These are phyloP conservation scores for Diaporthe velutina DNA, from an alignment of 2,329 filamentous ascomycete species.

Conservation along the genomic window DNA sequence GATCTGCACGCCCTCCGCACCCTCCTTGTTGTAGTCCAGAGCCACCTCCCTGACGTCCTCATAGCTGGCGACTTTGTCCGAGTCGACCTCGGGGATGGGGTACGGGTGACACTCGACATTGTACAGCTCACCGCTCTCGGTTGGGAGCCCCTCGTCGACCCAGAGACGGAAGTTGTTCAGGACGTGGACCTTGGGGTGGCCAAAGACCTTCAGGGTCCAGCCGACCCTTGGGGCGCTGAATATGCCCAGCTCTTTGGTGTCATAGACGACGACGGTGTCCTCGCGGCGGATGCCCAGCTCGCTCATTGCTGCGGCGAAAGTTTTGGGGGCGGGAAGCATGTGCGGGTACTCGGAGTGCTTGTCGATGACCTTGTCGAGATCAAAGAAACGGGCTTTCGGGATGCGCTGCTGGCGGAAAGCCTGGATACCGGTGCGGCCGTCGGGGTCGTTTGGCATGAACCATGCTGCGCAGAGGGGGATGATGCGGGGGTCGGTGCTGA, in stretches of 20 bases:
- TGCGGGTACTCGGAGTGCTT: constrained; percentile 91
- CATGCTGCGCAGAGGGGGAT: constrained; percentile 93
- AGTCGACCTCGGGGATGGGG: constrained; percentile 71
- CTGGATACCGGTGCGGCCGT: constrained; percentile 80
- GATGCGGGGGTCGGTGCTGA: constrained; percentile 85
- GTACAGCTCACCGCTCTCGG: constrained; percentile 82
- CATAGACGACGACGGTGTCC: constrained; percentile 94
- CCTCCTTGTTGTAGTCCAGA: constrained; percentile 83
- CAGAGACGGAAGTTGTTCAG: constrained; percentile 97
- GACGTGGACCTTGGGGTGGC: constrained; percentile 88
- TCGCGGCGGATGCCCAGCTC: constrained; percentile 87
- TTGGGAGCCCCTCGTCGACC: constrained; percentile 85
- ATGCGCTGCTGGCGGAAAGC: constrained; percentile 87
- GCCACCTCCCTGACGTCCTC: constrained; percentile 86
- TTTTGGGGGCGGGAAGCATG: constrained; percentile 88
- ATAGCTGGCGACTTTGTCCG: constrained; percentile 79
- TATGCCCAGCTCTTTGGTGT: constrained; percentile 90
- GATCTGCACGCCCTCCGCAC: constrained; percentile 85
- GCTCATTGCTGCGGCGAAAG: constrained; percentile 90
- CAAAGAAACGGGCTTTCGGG: constrained; percentile 93
- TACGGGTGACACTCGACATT: constrained; percentile 75
- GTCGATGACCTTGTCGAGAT: constrained; percentile 93
- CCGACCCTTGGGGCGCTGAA: constrained; percentile 94
- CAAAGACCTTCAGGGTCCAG: constrained; percentile 93
- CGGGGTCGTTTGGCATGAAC: constrained; percentile 91